These are phyloP conservation scores for Hamamelis virginiana DNA, from an alignment of 164 flowering plant genomes.

Conservation along the genomic window DNA sequence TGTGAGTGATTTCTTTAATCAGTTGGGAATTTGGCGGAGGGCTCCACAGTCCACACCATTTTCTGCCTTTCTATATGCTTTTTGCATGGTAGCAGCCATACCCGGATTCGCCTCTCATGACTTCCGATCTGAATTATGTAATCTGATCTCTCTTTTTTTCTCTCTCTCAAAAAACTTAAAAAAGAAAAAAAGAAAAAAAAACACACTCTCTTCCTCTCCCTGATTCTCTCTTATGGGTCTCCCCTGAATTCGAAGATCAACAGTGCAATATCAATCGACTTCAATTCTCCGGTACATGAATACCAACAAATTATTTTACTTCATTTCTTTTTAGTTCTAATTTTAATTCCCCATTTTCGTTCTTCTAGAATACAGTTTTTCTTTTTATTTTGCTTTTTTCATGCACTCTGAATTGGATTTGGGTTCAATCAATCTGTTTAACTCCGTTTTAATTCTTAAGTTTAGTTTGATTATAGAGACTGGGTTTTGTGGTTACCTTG, in stretches of 20 bases:
- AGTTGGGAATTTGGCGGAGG: neutral
- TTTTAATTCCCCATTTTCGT: too few relatives aligned
- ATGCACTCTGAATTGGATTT: neutral
- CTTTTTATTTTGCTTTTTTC: neutral
- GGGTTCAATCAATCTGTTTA: neutral
- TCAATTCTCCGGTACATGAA: constrained; percentile 6
- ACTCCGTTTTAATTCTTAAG: neutral
- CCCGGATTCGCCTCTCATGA: neutral
- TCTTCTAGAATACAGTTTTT: too few relatives aligned
- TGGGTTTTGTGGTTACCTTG: neutral
- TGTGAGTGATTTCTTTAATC: too few relatives aligned
- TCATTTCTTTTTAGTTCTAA: neutral
- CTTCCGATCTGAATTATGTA: too few relatives aligned
- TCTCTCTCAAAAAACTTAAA: neutral
- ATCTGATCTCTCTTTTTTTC: neutral
- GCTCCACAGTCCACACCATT: constrained; percentile 7
- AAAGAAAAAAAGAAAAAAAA: too few relatives aligned
- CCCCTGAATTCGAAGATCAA: constrained; percentile 23
- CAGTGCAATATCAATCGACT: constrained; percentile 3
- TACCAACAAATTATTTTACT: neutral
- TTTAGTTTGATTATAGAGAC: neutral
- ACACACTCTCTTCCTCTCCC: constrained; percentile 1
- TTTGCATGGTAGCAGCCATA: constrained; percentile 14
- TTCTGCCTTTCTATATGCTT: neutral
- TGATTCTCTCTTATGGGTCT: constrained; percentile 13